Evolutionary conservation across 306 rosid genomes (phyloP).

Genomic region (Cicer pinnatifidum): DNA sequence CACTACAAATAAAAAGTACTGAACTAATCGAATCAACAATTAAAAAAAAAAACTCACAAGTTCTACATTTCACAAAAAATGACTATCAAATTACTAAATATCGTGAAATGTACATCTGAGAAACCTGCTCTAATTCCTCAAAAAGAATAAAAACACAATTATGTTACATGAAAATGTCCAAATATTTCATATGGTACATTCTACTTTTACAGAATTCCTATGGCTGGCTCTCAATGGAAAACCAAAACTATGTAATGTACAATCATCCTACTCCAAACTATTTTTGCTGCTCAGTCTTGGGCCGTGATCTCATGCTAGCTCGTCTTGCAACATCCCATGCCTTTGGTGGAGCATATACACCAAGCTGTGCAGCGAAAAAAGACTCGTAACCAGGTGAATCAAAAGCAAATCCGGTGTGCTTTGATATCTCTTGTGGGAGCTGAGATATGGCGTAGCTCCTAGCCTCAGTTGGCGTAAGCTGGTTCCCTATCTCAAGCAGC

Average conservation of each 20-base stretch:
- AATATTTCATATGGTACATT: constrained; percentile 51
- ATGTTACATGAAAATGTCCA: constrained; percentile 39
- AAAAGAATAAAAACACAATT: constrained; percentile 14
- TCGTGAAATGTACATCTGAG: constrained; percentile 53
- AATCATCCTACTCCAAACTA: constrained; percentile 52
- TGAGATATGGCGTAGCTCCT: constrained; percentile 84
- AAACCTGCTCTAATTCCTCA: constrained; percentile 39
- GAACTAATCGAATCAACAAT: neutral
- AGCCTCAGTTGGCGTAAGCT: constrained; percentile 71
- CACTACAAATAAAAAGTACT: constrained; percentile 23
- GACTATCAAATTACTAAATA: constrained; percentile 39
- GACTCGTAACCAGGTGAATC: constrained; percentile 97
- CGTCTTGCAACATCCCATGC: constrained; percentile 99
- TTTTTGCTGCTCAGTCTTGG: constrained; percentile 57
- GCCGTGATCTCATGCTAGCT: constrained; percentile 74
- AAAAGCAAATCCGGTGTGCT: constrained; percentile 93
- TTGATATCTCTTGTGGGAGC: constrained; percentile 79
- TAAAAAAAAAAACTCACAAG: neutral
- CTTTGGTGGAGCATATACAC: constrained; percentile 78
- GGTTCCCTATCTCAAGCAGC: constrained; percentile 66
- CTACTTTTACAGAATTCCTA: constrained; percentile 65
- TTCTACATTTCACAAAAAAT: constrained; percentile 41
- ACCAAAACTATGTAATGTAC: constrained; percentile 57
- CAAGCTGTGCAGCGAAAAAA: constrained; percentile 83
- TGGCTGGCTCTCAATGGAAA: constrained; percentile 48